Evolutionary conservation across 306 rosid species (phyloP).

Genomic region (Parietaria judaica): DNA sequence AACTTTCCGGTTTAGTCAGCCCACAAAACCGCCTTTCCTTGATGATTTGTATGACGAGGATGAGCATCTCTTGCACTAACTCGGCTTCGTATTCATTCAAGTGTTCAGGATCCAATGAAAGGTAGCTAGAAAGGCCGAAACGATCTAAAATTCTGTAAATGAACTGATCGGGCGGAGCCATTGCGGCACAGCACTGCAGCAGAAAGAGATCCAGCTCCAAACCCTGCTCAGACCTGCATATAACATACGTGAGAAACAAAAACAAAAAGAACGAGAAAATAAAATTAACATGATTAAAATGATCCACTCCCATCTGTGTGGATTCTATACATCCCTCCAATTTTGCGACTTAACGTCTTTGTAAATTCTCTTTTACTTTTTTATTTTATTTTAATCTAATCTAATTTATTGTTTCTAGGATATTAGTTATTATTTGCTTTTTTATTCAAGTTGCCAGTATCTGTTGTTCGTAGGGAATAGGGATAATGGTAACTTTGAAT

Average conservation of each 20-base stretch:
- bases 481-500: too few species aligned
- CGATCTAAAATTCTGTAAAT: conserved; percentile 76
- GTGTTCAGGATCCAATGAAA: conserved; percentile 53
- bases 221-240: conserved; percentile 83
- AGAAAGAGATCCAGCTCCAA: conserved; percentile 93
- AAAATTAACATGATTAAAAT: not conserved
- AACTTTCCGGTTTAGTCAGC: conserved; percentile 63
- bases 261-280: conserved; percentile 4
- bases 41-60: conserved; percentile 78
- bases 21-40: conserved; percentile 94
- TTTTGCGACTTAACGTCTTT: too few species aligned
- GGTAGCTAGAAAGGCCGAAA: conserved; percentile 65
- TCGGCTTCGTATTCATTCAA: conserved; percentile 80
- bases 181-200: conserved; percentile 91
- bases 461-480: too few species aligned
- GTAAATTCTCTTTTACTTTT: too few species aligned
- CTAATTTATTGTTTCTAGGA: too few species aligned
- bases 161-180: conserved; percentile 77
- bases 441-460: too few species aligned
- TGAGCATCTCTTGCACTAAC: conserved; percentile 88
- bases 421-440: too few species aligned
- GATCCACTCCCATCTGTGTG: too few species aligned
- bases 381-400: too few species aligned
- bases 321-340: too few species aligned
- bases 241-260: conserved; percentile 7